Conservation (phyloP, 2,329 filamentous ascomycete species). For the Nigrospora osmanthi region DNA sequence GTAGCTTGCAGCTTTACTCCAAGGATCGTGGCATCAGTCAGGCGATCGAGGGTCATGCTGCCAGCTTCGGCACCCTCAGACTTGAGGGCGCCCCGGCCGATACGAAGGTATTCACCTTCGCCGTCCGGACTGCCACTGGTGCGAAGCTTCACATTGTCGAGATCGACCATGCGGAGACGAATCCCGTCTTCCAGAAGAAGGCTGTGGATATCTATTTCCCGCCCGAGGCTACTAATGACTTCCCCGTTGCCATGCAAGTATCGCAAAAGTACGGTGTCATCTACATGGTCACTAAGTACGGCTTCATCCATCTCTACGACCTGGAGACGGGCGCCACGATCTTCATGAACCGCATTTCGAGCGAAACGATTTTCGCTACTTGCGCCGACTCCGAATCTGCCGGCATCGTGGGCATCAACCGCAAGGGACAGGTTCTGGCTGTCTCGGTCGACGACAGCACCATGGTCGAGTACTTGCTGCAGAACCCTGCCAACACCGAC, state of each 20-base stretch:
- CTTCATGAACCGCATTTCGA: conserved; percentile 99
- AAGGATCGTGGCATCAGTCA: conserved; percentile 95
- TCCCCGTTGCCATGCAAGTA: conserved; percentile 95
- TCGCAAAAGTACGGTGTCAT: conserved; percentile 95
- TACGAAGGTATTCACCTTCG: conserved; percentile 95
- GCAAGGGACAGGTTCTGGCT: conserved; percentile 92
- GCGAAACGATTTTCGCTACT: conserved; percentile 97
- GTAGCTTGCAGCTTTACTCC: conserved; percentile 95
- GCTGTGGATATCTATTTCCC: conserved; percentile 98
- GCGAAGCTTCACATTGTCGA: conserved; percentile 97
- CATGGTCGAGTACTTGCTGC: conserved; percentile 88
- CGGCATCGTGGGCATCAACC: conserved; percentile 91
- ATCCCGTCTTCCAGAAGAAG: conserved; percentile 89
- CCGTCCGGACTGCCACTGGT: conserved; percentile 79
- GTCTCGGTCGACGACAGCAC: conserved; percentile 89
- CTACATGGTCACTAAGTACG: conserved; percentile 97
- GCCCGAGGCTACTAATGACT: conserved; percentile 89
- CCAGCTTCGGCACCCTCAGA: conserved; percentile 82
- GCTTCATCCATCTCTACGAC: conserved; percentile 98
- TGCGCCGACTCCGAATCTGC: conserved; percentile 74
- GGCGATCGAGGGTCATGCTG: conserved; percentile 94
- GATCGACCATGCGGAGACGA: conserved; percentile 85
- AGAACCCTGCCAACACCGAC: conserved; percentile 89
- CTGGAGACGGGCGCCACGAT: conserved; percentile 92
- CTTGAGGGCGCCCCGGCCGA: conserved; percentile 84